Percentiles rank a stretch among this genome's conserved stretches.
These are phyloP conservation scores for Neofusicoccum ribis DNA, from an alignment of 2,329 filamentous ascomycete genomes.

Conservation along the genomic window DNA sequence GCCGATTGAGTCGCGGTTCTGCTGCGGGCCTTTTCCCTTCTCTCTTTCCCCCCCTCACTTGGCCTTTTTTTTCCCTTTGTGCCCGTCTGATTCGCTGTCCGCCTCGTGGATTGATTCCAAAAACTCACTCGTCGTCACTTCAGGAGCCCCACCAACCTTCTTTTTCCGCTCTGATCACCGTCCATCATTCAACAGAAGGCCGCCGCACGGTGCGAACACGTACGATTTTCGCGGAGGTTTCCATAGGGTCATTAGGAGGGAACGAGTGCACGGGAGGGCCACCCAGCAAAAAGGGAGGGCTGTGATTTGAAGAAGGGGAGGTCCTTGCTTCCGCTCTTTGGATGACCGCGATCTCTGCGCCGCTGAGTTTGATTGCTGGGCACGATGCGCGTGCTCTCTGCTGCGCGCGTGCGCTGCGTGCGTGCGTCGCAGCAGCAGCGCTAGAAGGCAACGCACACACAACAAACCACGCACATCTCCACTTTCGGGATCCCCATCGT, in stretches of 20 bases:
- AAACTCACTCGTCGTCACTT: neutral
- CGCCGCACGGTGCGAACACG: neutral
- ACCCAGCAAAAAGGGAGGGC: neutral
- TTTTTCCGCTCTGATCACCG: constrained; percentile 11
- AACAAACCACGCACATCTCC: no score
- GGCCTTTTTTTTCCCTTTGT: neutral
- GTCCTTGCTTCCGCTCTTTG: neutral
- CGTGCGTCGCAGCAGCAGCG: neutral
- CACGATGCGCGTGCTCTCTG: neutral
- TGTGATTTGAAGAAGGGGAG: neutral
- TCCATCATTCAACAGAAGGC: neutral
- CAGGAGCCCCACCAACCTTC: constrained; percentile 14
- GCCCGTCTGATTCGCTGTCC: neutral
- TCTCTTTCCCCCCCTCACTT: neutral
- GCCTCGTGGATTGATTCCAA: neutral
- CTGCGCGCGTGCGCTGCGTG: neutral
- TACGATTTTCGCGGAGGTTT: constrained; percentile 16
- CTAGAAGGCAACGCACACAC: neutral
- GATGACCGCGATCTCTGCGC: constrained; percentile 7
- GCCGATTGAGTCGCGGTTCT: neutral
- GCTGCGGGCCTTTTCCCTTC: neutral
- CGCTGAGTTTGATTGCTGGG: neutral
- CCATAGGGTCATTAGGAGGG: neutral
- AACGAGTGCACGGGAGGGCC: neutral
- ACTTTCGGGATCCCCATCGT: neutral